phyloP scores from a whole-genome alignment of 371 early-diverging fungal species.

The Polyrhizophydium stewartii region DNA sequence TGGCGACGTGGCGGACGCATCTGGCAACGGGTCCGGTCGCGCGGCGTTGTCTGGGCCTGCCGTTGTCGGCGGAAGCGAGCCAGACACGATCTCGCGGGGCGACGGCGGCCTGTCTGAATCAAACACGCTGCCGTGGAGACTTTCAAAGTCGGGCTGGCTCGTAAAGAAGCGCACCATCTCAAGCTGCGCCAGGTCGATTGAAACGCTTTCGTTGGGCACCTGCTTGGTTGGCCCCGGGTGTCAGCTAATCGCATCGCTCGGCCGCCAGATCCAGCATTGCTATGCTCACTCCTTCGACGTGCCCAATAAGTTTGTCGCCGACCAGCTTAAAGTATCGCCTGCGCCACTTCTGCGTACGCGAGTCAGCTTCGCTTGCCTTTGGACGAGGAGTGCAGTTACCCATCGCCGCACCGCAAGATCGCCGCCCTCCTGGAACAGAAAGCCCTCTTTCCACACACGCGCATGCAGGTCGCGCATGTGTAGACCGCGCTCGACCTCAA shows the following conservation, averaged over 20 bases:
- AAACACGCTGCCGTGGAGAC: too few relatives aligned
- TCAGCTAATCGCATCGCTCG: neutral
- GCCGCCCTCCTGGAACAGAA: constrained; percentile 9
- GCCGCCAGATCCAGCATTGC: too few relatives aligned
- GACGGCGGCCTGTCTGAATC: too few relatives aligned
- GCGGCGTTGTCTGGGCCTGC: too few relatives aligned
- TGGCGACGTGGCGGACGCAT: neutral
- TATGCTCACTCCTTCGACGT: constrained; percentile 3
- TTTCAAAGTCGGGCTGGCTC: neutral
- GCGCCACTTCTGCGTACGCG: neutral
- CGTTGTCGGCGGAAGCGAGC: too few relatives aligned
- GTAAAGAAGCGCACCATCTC: constrained; percentile 2
- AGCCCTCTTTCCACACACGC: constrained; percentile 13
- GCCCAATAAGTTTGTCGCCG: constrained; percentile 6
- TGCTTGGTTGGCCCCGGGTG: too few relatives aligned
- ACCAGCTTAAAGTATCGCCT: constrained; percentile 9
- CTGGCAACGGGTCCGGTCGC: too few relatives aligned
- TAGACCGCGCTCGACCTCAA: constrained; percentile 3
- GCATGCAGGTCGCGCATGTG: neutral
- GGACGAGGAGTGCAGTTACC: too few relatives aligned
- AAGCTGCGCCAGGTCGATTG: constrained; percentile 1
- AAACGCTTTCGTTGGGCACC: too few relatives aligned
- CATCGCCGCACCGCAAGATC: neutral
- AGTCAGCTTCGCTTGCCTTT: too few relatives aligned
- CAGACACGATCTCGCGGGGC: too few relatives aligned